A percentile compares a stretch with the other conserved stretches of the same genome.
Evolutionary conservation across 129 eudicot genomes (phyloP).

Genomic region (Escallonia herrerae): DNA sequence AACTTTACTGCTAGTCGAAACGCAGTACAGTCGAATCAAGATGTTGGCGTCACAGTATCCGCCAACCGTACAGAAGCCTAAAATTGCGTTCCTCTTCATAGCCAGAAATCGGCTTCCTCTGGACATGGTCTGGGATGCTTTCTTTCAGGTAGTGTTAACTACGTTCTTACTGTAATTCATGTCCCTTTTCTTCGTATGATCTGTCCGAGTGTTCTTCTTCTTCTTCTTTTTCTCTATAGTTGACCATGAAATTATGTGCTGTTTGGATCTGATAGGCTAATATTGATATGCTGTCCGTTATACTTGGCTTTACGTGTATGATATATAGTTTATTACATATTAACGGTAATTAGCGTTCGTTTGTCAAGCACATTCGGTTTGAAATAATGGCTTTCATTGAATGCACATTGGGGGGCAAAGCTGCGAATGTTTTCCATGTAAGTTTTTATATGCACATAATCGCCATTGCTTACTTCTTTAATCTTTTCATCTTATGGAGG

Average conservation of each 20-base stretch:
- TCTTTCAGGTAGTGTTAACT: slow-evolving; percentile 49
- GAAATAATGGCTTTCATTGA: not conserved
- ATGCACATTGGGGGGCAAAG: not conserved
- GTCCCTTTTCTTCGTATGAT: no score
- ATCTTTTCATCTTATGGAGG: not conserved
- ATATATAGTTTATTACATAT: no score
- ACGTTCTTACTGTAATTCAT: no score
- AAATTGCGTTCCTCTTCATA: slow-evolving; percentile 77
- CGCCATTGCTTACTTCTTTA: not conserved
- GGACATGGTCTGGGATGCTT: slow-evolving; percentile 84
- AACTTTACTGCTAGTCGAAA: slow-evolving; percentile 44
- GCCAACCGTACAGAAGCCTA: slow-evolving; percentile 50
- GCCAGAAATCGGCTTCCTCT: slow-evolving; percentile 88
- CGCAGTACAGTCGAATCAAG: slow-evolving; percentile 49
- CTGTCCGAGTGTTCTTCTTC: no score
- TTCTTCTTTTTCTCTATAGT: no score
- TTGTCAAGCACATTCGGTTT: no score
- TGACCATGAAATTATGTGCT: no score
- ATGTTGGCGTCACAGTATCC: slow-evolving; percentile 27
- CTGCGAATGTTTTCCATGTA: not conserved
- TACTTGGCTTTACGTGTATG: no score
- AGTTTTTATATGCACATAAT: no score
- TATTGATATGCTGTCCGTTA: no score
- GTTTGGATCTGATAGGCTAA: no score
- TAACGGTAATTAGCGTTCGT: no score